These are phyloP conservation scores for Salix purpurea DNA, from an alignment of 345 rosid genomes.

Conservation along the genomic window DNA sequence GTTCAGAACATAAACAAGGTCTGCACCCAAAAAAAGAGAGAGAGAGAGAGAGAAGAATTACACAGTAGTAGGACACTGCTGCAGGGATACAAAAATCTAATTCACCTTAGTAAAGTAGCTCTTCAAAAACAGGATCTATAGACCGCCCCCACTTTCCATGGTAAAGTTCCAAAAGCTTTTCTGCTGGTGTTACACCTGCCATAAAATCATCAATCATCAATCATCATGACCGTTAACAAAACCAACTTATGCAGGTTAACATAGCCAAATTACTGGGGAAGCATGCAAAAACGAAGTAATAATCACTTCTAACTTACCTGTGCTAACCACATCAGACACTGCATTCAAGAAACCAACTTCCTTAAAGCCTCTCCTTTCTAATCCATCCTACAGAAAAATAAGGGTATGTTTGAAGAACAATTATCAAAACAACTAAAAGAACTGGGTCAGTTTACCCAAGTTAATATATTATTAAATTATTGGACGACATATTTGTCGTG, in stretches of 20 bases:
- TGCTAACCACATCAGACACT: slow-evolving; percentile 74
- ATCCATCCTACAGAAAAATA: slow-evolving; percentile 59
- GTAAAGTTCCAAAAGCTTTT: slow-evolving; percentile 78
- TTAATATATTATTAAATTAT: no score
- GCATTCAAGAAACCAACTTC: slow-evolving; percentile 84
- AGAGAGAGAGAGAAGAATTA: neutral
- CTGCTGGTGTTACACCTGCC: slow-evolving; percentile 83
- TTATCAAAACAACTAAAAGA: slow-evolving; percentile 1
- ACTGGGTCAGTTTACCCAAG: neutral
- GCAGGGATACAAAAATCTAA: slow-evolving; percentile 9
- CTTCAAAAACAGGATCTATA: slow-evolving; percentile 78
- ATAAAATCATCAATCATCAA: neutral
- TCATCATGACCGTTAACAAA: neutral
- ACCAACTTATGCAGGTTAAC: neutral
- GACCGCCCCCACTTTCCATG: slow-evolving; percentile 75
- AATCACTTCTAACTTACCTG: slow-evolving; percentile 46
- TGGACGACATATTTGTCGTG: no score
- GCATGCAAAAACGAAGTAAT: neutral
- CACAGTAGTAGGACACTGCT: neutral
- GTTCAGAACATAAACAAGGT: neutral
- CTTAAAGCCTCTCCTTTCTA: slow-evolving; percentile 92
- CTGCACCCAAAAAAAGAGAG: slow-evolving; percentile 1
- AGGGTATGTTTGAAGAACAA: neutral
- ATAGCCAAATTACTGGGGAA: neutral
- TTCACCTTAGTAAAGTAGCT: slow-evolving; percentile 47